Evolutionary conservation across 768 basidiomycete species (phyloP).

Genomic region (Termitomyces sp.): DNA sequence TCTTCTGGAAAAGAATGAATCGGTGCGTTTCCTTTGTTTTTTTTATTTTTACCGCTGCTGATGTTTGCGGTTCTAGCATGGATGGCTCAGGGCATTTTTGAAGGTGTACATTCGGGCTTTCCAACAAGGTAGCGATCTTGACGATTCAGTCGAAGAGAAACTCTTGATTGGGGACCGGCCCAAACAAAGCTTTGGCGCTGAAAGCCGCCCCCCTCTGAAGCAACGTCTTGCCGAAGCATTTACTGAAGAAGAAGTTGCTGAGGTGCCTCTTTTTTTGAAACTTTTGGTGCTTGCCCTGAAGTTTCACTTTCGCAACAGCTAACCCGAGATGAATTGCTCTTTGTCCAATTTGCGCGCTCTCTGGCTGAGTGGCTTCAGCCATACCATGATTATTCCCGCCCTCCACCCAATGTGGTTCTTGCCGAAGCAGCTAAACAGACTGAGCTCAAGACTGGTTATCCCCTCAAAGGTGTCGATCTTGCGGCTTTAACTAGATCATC

Average conservation of each 20-base stretch:
- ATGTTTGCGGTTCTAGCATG: constrained; percentile 36
- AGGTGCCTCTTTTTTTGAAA: constrained; percentile 31
- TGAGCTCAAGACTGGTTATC: constrained; percentile 64
- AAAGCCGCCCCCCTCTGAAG: constrained; percentile 44
- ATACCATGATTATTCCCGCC: constrained; percentile 69
- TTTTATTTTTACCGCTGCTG: background rate
- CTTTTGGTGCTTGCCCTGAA: background rate
- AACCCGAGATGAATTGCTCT: constrained; percentile 54
- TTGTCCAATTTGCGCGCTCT: constrained; percentile 56
- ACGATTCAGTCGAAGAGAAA: constrained; percentile 78
- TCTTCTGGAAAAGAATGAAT: constrained; percentile 62
- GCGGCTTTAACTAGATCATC: constrained; percentile 33
- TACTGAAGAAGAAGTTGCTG: constrained; percentile 43
- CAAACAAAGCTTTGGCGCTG: constrained; percentile 50
- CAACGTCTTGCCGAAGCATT: constrained; percentile 52
- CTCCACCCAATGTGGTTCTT: constrained; percentile 61
- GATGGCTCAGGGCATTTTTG: constrained; percentile 70
- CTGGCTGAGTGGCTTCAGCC: constrained; percentile 75
- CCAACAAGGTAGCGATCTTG: constrained; percentile 75
- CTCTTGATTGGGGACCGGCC: constrained; percentile 77
- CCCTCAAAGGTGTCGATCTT: constrained; percentile 58
- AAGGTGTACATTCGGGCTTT: constrained; percentile 75
- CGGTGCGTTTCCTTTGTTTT: constrained; percentile 20
- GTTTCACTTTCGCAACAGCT: constrained; percentile 36
- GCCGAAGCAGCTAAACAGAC: constrained; percentile 73